Conservation (phyloP, 805 yeast genomes). For the Wickerhamiella galacta region DNA sequence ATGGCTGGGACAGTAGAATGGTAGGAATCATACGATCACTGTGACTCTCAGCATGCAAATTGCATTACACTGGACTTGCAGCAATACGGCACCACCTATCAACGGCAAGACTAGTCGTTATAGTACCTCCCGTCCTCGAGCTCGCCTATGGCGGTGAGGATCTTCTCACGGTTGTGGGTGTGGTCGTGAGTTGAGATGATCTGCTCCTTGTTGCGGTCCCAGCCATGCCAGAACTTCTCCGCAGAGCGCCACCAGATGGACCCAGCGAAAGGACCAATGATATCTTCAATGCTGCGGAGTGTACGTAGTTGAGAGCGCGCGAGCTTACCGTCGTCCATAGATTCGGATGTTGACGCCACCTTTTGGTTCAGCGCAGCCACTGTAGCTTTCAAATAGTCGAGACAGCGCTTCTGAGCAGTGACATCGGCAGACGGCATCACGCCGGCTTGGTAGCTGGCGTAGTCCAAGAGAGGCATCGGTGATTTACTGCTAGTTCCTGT, state of each 20-base stretch:
- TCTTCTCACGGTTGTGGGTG: slow-evolving; percentile 9
- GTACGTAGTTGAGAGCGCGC: slow-evolving; percentile 10
- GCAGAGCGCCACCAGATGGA: slow-evolving; percentile 13
- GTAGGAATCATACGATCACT: too few species aligned
- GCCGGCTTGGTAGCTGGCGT: slow-evolving; percentile 16
- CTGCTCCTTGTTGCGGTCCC: slow-evolving; percentile 22
- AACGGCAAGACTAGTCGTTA: slow-evolving; percentile 7
- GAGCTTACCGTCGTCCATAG: slow-evolving; percentile 5
- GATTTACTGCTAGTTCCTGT: too few species aligned
- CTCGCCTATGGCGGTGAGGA: slow-evolving; percentile 14
- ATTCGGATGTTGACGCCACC: slow-evolving; percentile 2
- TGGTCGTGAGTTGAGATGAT: slow-evolving; percentile 12
- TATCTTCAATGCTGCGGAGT: slow-evolving; percentile 10
- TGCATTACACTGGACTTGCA: too few species aligned
- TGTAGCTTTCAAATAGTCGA: slow-evolving; percentile 15
- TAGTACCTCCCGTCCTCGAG: slow-evolving; percentile 22
- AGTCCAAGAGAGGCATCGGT: slow-evolving; percentile 15
- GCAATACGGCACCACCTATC: too few species aligned
- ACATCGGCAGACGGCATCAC: slow-evolving; percentile 20
- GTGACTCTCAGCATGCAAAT: too few species aligned
- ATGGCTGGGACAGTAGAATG: too few species aligned
- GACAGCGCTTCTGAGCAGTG: slow-evolving; percentile 21
- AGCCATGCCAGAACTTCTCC: slow-evolving; percentile 22
- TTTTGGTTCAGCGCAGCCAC: slow-evolving; percentile 10
- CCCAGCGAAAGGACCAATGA: slow-evolving; percentile 12